phyloP scores from a whole-genome alignment of 768 basidiomycete genomes.

The Austroboletus festivus region DNA sequence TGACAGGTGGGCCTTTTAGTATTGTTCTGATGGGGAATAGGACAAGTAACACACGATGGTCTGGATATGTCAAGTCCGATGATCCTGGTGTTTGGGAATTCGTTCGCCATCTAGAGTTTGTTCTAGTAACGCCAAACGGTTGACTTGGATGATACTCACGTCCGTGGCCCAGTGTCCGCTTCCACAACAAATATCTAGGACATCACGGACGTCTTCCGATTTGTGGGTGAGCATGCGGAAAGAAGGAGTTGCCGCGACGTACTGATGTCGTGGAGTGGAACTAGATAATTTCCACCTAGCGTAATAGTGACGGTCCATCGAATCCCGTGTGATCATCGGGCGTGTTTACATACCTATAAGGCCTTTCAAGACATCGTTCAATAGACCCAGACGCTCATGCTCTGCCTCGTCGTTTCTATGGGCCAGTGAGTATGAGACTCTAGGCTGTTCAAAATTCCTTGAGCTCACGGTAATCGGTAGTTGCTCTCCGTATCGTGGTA shows the following conservation, averaged over 20 bases:
- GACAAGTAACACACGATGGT: not conserved
- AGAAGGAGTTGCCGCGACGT: not conserved
- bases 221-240: not conserved
- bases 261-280: not conserved
- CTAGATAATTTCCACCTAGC: slow-evolving; percentile 1
- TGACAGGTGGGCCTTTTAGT: not conserved
- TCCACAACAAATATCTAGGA: slow-evolving; percentile 6
- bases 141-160: not conserved
- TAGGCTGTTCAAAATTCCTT: not conserved
- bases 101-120: not conserved
- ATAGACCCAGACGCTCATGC: not conserved
- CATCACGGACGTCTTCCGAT: not conserved
- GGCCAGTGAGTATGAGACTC: not conserved
- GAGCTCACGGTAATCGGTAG: slow-evolving; percentile 1
- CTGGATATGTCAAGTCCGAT: slow-evolving; percentile 4
- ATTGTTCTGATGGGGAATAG: too few relatives aligned
- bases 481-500: slow-evolving; percentile 4
- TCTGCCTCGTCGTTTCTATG: slow-evolving; percentile 1
- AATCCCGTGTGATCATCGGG: too few relatives aligned
- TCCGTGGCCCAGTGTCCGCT: slow-evolving; percentile 8
- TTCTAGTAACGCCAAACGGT: not conserved
- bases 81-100: slow-evolving; percentile 1
- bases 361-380: not conserved
- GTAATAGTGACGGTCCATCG: too few relatives aligned
- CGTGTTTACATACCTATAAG: too few relatives aligned